These are phyloP conservation scores for Spizellomyces sp. DNA, from an alignment of 192 early-diverging fungal genomes.

Conservation along the genomic window DNA sequence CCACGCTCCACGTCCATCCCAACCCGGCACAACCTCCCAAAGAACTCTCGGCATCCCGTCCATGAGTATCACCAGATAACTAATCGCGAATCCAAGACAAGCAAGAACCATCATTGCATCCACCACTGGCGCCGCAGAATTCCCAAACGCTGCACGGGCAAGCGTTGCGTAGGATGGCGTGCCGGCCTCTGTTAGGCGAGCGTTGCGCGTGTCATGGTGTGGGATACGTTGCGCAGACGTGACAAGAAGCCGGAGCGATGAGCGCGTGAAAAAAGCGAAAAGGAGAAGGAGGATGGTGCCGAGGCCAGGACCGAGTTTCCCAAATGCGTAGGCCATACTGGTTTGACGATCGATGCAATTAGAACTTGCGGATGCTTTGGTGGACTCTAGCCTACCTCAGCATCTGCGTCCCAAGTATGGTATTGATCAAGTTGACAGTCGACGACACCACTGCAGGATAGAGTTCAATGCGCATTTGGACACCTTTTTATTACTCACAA, in stretches of 20 bases:
- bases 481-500: neutral
- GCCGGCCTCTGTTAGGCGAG: constrained; percentile 45
- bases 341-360: neutral
- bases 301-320: constrained; percentile 68
- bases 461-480: neutral
- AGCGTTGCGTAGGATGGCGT: constrained; percentile 59
- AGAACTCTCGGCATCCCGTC: constrained; percentile 67
- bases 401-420: constrained; percentile 89
- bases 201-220: constrained; percentile 11
- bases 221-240: constrained; percentile 14
- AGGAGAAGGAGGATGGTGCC: constrained; percentile 75
- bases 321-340: constrained; percentile 73
- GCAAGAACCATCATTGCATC: constrained; percentile 84
- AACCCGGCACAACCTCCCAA: constrained; percentile 7
- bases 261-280: constrained; percentile 64
- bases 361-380: neutral
- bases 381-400: constrained; percentile 59
- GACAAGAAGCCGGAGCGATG: constrained; percentile 77
- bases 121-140: constrained; percentile 73
- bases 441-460: constrained; percentile 43
- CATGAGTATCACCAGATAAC: constrained; percentile 85
- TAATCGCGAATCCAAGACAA: constrained; percentile 86
- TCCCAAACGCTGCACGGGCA: constrained; percentile 61
- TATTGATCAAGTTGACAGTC: constrained; percentile 82
- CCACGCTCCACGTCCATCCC: constrained; percentile 11